Conservation (phyloP, 257 asterid species). For the Salvia miltiorrhiza region DNA sequence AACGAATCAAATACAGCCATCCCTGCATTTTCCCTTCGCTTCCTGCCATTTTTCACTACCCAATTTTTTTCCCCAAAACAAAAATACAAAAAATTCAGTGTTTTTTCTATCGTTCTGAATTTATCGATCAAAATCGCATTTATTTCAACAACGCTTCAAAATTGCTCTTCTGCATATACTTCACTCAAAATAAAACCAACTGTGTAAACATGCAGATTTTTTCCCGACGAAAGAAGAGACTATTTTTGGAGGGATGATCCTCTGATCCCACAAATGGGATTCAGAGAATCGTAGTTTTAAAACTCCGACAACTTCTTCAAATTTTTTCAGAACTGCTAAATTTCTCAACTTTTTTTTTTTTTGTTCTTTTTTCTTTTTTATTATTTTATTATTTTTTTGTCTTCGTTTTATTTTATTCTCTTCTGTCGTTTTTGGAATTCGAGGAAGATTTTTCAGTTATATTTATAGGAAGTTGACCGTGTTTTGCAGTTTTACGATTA, state of each 20-base stretch:
- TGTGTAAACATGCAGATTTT: conserved; percentile 2
- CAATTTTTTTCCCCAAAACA: neutral
- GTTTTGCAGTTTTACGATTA: conserved; percentile 16
- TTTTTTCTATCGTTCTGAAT: neutral
- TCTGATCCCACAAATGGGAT: conserved; percentile 70
- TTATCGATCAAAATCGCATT: conserved; percentile 20
- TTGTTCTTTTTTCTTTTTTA: neutral
- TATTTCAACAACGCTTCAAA: conserved; percentile 13
- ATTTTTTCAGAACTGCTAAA: conserved; percentile 24
- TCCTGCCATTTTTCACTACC: conserved; percentile 30
- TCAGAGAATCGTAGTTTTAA: conserved; percentile 58
- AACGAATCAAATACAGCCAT: conserved; percentile 82
- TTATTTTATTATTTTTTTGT: neutral
- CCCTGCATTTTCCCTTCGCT: conserved; percentile 70
- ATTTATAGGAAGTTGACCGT: conserved; percentile 26
- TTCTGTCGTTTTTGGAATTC: conserved; percentile 23
- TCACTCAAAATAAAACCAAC: neutral
- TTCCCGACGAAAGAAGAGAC: neutral
- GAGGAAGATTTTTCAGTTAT: conserved; percentile 15
- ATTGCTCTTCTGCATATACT: conserved; percentile 11
- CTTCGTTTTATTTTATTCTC: conserved; percentile 8
- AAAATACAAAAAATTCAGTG: conserved; percentile 24
- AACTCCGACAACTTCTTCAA: conserved; percentile 16
- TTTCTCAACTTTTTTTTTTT: neutral
- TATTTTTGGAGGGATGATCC: conserved; percentile 36